Base-by-base conservation (phyloP, 2,329 filamentous ascomycete species). In the Pleurostoma richardsiae region DNA sequence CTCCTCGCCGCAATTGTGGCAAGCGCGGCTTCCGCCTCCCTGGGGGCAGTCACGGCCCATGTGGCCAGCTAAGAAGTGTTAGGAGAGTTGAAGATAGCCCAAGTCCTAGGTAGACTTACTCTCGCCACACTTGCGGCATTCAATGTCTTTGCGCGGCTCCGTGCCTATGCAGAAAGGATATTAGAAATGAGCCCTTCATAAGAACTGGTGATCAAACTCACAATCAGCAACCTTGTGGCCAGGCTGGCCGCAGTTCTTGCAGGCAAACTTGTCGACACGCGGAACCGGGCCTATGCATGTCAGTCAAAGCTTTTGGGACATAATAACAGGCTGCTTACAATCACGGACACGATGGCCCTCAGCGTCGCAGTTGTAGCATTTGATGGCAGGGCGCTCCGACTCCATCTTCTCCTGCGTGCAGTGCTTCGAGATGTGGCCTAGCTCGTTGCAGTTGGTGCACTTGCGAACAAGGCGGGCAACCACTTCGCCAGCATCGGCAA, bases 341-440 rank as follows among this genome's bases (percentile, higher is more conserved):
- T 90, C 84, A 44, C 85, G 81, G 44, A 83, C 67, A 48, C 85
- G 83, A 56, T 89, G 85, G 7, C 84, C 85, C 29, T 72, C 65
- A 38, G 75, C 72, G 4, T 74, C 67, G 53, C 86, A 89, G 66
- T 88, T 85, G 67, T 71, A 77, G 61, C 86, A 90, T 41, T 70
- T 72, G 42, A 86, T 74, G 26, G 68, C 65, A 10, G 64, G 57
- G 39, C 74, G 66, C 3, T 63, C 59, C 28, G 59, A 65, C 57
- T 83, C 80, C 0, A 61, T 50, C 52, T 71, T 73, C 52, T 86
- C 83, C 58, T 82, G 62, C 3, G 74, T 70, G 59, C 86, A 90
- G 43, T 65, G 59, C 64, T 80, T 83, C n/a, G 68, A 56, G 29
- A 67, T 72, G 51, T 90, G 86, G 0, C 86, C 86, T 30, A 83